These are phyloP conservation scores for Ormosia semicastrata DNA, from an alignment of 306 rosid species.

Conservation along the genomic window DNA sequence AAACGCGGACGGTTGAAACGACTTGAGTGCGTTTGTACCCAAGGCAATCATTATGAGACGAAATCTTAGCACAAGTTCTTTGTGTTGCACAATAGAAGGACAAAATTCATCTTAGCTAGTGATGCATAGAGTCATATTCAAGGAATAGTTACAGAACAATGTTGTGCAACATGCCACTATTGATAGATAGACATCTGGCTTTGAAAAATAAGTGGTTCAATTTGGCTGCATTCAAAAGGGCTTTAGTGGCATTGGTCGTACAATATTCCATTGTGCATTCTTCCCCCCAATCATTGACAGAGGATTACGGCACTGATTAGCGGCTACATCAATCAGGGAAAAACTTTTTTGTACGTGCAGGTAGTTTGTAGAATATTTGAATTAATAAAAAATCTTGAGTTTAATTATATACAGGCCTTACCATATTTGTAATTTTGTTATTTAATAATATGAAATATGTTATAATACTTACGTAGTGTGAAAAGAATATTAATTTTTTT, in stretches of 20 bases:
- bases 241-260: not conserved
- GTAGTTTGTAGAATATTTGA: no score
- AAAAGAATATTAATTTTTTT: no score
- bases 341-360: not conserved
- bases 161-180: slow-evolving; percentile 12
- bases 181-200: not conserved
- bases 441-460: no score
- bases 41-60: not conserved
- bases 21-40: not conserved
- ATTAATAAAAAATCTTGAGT: not conserved
- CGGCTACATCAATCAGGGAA: not conserved
- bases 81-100: slow-evolving; percentile 4
- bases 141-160: not conserved
- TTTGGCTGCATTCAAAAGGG: not conserved
- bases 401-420: not conserved
- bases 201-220: slow-evolving; percentile 18
- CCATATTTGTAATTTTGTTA: not conserved
- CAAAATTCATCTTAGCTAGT: not conserved
- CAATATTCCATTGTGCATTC: slow-evolving; percentile 8
- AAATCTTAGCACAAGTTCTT: slow-evolving; percentile 12
- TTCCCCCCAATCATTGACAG: slow-evolving; percentile 7
- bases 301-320: not conserved
- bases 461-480: no score
- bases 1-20: not conserved
- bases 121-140: not conserved